A percentile compares a stretch with the other conserved stretches of the same genome.
phyloP scores from a whole-genome alignment of 2,329 filamentous ascomycete species.

The Fusarium redolens region DNA sequence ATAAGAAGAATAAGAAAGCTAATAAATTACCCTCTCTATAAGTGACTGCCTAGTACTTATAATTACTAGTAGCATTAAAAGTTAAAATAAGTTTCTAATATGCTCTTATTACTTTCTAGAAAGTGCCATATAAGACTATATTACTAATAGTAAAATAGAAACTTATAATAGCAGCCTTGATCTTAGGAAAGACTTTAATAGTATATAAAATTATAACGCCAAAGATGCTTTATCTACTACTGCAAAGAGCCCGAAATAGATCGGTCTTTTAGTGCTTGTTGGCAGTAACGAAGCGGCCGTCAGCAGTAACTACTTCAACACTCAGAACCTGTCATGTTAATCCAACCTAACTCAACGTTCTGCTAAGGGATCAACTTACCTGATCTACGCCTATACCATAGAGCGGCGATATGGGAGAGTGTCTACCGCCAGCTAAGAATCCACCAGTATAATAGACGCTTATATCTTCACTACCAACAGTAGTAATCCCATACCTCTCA shows the following conservation, averaged over 20 bases:
- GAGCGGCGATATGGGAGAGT: constrained; percentile 28
- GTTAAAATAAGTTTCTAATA: constrained; percentile 24
- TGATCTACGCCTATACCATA: constrained; percentile 39
- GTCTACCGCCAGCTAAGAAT: constrained; percentile 34
- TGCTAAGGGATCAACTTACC: neutral
- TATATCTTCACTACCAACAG: constrained; percentile 64
- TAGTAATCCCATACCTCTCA: constrained; percentile 57
- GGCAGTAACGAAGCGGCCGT: constrained; percentile 32
- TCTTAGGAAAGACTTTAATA: constrained; percentile 54
- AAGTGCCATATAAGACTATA: constrained; percentile 16
- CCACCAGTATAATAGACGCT: constrained; percentile 37
- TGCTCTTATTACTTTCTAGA: constrained; percentile 33
- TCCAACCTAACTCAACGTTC: too few species aligned
- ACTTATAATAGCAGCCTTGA: constrained; percentile 32
- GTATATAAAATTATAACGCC: constrained; percentile 48
- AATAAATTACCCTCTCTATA: constrained; percentile 14
- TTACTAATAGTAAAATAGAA: constrained; percentile 29
- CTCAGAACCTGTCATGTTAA: constrained; percentile 18
- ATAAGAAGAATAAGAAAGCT: constrained; percentile 32
- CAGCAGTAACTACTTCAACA: constrained; percentile 27
- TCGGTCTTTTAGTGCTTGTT: constrained; percentile 26
- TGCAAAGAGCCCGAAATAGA: constrained; percentile 54
- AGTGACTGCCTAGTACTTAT: constrained; percentile 36
- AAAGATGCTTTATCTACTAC: constrained; percentile 53
- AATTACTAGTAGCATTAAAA: constrained; percentile 29